Base-by-base conservation (phyloP, 441 rosid genomes). In the Euphorbia corollata region DNA sequence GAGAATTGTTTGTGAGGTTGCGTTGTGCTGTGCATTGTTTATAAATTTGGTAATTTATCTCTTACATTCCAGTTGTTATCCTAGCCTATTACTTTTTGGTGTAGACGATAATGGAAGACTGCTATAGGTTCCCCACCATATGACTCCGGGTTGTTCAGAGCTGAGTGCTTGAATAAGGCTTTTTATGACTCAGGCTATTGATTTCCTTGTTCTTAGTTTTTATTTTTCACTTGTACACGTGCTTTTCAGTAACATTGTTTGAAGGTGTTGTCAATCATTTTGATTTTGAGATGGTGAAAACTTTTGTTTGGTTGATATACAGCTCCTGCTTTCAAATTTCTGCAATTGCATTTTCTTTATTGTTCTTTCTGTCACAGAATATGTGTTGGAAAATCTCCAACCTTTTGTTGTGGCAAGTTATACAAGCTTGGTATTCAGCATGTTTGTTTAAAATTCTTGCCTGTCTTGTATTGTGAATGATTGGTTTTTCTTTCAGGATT, bases 401-500 rank as follows among this genome's bases (percentile, higher is more conserved):
- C 45, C 38, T 19, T 30, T 34, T 24, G 10, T 32, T 51, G 57
- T 27, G 30, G 43, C 16, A 5, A 51, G 41, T 19, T 47, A 54
- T 11, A 15, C 65, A 15, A 65, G 38, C 45, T 43, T 65, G 59
- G 24, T 65, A 13, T 59, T 20, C 20, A 22, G 66, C 15, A 11
- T 8, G 19, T 24, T 56, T 65, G 0, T 34, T 68, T 47, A 48
- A 41, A 30, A n/a, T 19, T 71, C 5, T 69, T 11, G 38, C 7
- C 54, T 22, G 41, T 20, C 48, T 70, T 58, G 57, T 54, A 12
- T 63, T 71, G 27, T 67, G 5, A 20, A 67, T 58, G 66, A 57
- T 55, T 67, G 58, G 27, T 64, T 51, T 15, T 39, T 65, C 70
- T 23, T 73, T 65, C 85, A 88, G 97, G 91, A 61, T 90, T 83